Evolutionary conservation across 148 eudicot species (phyloP), one percentile per base, ranked within the genome.

Genomic region (Simmondsia chinensis): DNA sequence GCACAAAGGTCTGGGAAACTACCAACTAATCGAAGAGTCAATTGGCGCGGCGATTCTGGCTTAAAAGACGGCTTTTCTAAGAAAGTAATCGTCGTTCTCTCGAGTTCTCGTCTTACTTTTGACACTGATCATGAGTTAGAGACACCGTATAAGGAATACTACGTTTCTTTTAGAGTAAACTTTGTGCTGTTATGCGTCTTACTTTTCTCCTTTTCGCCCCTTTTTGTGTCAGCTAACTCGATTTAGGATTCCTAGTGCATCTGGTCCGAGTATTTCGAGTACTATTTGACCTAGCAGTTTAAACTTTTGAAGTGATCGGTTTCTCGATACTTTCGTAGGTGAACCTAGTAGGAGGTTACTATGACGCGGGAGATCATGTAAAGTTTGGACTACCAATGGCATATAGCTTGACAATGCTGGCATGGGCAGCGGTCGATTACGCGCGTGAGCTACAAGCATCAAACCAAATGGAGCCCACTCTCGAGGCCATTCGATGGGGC

Each of bases 301-400:
- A 32, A n/a, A n/a, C n/a, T n/a, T n/a, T n/a, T n/a, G n/a, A n/a
- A n/a, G n/a, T n/a, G n/a, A n/a, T n/a, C n/a, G n/a, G n/a, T n/a
- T n/a, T n/a, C n/a, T n/a, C n/a, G n/a, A n/a, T n/a, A n/a, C n/a
- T n/a, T n/a, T n/a, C 49, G 59, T 54, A 83, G 94, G 96, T 77
- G 69, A 69, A 84, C 58, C 78, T 89, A 61, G 93, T 84, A 16
- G 97, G 97, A 57, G 97, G 95, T 19, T 89, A 83, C 53, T 80
- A 89, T 61, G 97, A 84, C 60, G 97, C 84, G 20, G 97, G 95
- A 9, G 97, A 88, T 27, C 77, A 83, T 69, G 94, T 88, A 15
- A 83, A 88, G 56, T 88, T 77, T 47, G 95, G 97, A 57, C 56
- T 89, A 55, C 97, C 97, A 19, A 88, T 89, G 97, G 97, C 95